Percentiles rank a stretch among this genome's conserved stretches.
Conservation (phyloP, 164 flowering plant species). For the Liriodendron chinense region DNA sequence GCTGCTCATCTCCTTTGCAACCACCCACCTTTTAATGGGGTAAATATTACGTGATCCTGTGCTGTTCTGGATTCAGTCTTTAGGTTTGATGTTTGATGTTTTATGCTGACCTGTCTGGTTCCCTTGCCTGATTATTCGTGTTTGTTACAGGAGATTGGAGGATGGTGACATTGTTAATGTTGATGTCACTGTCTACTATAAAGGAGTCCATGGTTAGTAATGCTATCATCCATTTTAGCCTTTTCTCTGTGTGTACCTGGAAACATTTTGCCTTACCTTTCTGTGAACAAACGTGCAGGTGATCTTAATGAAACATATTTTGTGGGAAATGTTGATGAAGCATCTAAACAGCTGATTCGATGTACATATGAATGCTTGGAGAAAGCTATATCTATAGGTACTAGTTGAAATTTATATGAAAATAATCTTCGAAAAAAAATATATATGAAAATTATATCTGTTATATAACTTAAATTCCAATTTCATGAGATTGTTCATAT, state of each 20-base stretch:
- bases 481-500: neutral
- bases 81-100: neutral
- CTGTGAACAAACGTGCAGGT: conserved; percentile 39
- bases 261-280: neutral
- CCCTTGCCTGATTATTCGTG: neutral
- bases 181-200: conserved; percentile 88
- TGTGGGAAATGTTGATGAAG: conserved; percentile 95
- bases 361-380: conserved; percentile 95
- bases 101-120: neutral
- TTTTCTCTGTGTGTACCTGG: neutral
- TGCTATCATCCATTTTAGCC: neutral
- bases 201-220: conserved; percentile 85
- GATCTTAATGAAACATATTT: conserved; percentile 94
- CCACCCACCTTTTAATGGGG: no score
- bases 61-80: no score
- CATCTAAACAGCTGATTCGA: conserved; percentile 66
- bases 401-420: conserved; percentile 10
- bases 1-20: no score
- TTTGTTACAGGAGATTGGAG: conserved; percentile 68
- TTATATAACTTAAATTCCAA: neutral
- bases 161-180: conserved; percentile 98
- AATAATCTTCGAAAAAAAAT: no score
- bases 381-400: conserved; percentile 93
- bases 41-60: no score
- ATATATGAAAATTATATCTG: no score